Evolutionary conservation across 1,139 yeast genomes (phyloP).

Genomic region (Geotrichum phurueaensis): DNA sequence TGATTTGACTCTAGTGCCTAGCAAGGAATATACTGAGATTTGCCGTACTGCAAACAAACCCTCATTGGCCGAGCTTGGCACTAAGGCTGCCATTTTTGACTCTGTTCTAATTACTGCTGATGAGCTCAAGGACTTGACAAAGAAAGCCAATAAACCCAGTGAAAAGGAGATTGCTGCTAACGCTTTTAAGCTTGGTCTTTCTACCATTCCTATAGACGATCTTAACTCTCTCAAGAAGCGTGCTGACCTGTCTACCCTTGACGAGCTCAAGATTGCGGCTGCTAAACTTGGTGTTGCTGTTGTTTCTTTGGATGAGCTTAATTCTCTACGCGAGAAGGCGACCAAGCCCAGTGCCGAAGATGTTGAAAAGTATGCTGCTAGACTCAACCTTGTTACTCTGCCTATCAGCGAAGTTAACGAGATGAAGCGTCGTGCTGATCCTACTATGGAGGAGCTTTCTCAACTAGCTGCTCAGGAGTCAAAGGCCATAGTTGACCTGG

Average conservation of each 20-base stretch:
- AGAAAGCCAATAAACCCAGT: constrained; percentile 28
- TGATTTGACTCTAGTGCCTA: constrained; percentile 39
- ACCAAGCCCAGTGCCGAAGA: constrained; percentile 23
- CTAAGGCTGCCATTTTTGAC: constrained; percentile 38
- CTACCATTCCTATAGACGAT: constrained; percentile 27
- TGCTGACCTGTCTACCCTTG: constrained; percentile 17
- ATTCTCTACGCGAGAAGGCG: constrained; percentile 23
- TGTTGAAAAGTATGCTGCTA: constrained; percentile 20
- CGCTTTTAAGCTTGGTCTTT: constrained; percentile 35
- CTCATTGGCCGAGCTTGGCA: constrained; percentile 5
- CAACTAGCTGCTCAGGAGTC: constrained; percentile 24
- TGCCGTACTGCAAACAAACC: constrained; percentile 11
- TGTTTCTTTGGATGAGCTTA: constrained; percentile 8
- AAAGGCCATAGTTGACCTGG: constrained; percentile 21
- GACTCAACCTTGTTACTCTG: constrained; percentile 26
- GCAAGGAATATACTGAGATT: constrained; percentile 24
- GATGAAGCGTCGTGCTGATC: constrained; percentile 17
- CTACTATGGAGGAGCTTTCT: constrained; percentile 24
- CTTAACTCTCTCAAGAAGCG: constrained; percentile 11
- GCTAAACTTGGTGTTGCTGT: constrained; percentile 23
- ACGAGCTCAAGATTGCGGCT: constrained; percentile 27
- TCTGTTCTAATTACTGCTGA: constrained; percentile 33
- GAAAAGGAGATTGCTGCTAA: constrained; percentile 24
- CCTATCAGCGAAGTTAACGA: constrained; percentile 24
- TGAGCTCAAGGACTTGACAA: constrained; percentile 24